Base-by-base conservation (phyloP, 371 early-diverging fungal genomes). In the Haplosporangium sp. region DNA sequence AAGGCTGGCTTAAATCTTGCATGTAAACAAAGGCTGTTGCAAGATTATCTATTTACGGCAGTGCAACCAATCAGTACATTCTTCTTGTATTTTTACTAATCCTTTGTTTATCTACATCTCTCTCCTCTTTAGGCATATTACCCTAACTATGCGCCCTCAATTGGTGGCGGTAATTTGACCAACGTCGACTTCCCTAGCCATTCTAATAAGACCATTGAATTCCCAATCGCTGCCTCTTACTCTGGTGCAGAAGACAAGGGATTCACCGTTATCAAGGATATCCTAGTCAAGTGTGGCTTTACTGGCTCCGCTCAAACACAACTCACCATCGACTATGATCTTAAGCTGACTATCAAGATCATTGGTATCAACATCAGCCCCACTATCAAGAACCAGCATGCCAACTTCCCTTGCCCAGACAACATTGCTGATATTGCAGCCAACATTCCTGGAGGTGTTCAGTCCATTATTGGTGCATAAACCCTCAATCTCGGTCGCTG, bases 271-370 rank as follows among this genome's bases (percentile, higher is more conserved):
- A 53, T 87, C 8, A 19, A 64, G 17, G 87, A 88, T 58, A 70
- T 90, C 45, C 40, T 86, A 50, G 72, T 55, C n/a, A 82, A 83
- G 37, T 90, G 90, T 64, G 89, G 88, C 20, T 39, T 71, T 2
- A 83, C 82, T 10, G 84, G 84, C 3, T 40, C 62, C 3, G 42
- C 58, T 1, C 27, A 58, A 27, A 70, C 82, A 3, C 34, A 69
- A 0, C 76, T 90, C 50, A 76, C 76, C 19, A 71, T 90, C 64
- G 85, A 90, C 71, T 90, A 90, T 58, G 84, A 88, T 37, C 82
- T 90, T 5, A 85, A 71, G 3, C 84, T 89, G 35, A 88, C 87
- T 0, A 69, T 88, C 44, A 84, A 67, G 34, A 78, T 90, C 44
- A 66, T 86, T 47, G 85, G 84, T 20, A 85, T 90, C 50, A 67